Evolutionary conservation across 768 basidiomycete genomes (phyloP).

Genomic region (Coprinopsis strossmayeri): DNA sequence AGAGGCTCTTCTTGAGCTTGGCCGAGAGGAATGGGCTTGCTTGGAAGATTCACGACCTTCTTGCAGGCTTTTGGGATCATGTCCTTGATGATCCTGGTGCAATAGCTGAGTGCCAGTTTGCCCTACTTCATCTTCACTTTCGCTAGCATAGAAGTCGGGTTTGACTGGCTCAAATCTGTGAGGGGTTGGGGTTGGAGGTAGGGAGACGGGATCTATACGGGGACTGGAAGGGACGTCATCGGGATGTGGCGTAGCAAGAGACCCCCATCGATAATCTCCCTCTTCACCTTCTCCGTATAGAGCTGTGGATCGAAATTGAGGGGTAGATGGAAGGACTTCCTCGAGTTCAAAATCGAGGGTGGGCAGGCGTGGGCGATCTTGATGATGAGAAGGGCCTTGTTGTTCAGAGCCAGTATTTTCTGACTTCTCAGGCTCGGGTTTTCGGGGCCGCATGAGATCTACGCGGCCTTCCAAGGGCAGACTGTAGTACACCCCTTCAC

Average conservation of each 20-base stretch:
- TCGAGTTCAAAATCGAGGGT: constrained; percentile 7
- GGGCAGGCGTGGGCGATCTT: neutral
- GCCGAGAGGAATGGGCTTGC: neutral
- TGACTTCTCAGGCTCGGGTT: constrained; percentile 7
- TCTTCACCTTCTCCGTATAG: constrained; percentile 19
- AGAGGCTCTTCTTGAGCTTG: neutral
- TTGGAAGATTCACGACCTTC: neutral
- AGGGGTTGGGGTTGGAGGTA: constrained; percentile 41
- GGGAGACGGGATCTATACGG: constrained; percentile 37
- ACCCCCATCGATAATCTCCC: constrained; percentile 35
- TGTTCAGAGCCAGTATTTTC: neutral
- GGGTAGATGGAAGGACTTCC: constrained; percentile 31
- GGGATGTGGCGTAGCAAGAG: constrained; percentile 55
- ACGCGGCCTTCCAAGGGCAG: constrained; percentile 86
- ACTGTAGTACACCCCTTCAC: constrained; percentile 70
- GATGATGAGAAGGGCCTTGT: constrained; percentile 2
- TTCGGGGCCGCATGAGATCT: constrained; percentile 70
- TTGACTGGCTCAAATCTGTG: constrained; percentile 8
- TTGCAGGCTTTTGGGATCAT: neutral
- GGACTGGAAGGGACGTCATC: constrained; percentile 62
- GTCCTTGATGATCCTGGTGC: constrained; percentile 8
- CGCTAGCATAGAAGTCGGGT: constrained; percentile 24
- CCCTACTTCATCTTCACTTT: constrained; percentile 19
- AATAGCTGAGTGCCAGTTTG: neutral
- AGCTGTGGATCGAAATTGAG: constrained; percentile 23